Evolutionary conservation across 345 rosid species (phyloP).

Genomic region (Brassica napus): Da-Ae NC_063450.1:39133001-39133500

Average conservation of each 20-base stretch:
- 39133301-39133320: conserved; percentile 76
- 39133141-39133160: conserved; percentile 60
- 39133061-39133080: conserved; percentile 51
- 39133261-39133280: conserved; percentile 43
- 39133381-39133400: conserved; percentile 48
- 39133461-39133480: conserved; percentile 52
- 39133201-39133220: conserved; percentile 67
- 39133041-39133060: conserved; percentile 59
- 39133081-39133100: conserved; percentile 33
- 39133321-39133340: conserved; percentile 61
- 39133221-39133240: conserved; percentile 43
- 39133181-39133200: conserved; percentile 71
- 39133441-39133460: conserved; percentile 41
- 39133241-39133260: conserved; percentile 37
- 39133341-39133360: conserved; percentile 42
- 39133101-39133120: conserved; percentile 42
- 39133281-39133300: conserved; percentile 38
- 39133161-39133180: conserved; percentile 54
- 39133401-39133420: conserved; percentile 52
- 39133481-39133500: conserved; percentile 57
- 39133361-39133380: conserved; percentile 43
- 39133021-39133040: conserved; percentile 36
- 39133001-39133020: conserved; percentile 48
- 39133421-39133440: conserved; percentile 57
- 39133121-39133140: conserved; percentile 52